phyloP scores from a whole-genome alignment of 257 asterid genomes.

The Leptodermis oblonga region DNA sequence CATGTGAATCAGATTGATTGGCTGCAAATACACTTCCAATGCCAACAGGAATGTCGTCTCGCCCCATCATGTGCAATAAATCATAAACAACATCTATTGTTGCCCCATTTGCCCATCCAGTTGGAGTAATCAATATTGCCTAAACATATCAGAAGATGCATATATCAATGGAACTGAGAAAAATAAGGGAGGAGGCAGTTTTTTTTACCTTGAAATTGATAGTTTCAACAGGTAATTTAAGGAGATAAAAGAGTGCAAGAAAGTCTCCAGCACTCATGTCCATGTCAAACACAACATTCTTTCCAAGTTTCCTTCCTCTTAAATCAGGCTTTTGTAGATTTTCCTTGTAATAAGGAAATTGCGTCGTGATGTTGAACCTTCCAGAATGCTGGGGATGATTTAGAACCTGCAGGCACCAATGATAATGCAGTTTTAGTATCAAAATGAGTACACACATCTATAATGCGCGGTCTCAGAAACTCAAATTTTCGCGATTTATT shows the following conservation, averaged over 20 bases:
- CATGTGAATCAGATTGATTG: constrained; percentile 47
- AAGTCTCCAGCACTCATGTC: constrained; percentile 96
- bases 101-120: constrained; percentile 92
- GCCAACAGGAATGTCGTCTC: constrained; percentile 82
- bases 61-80: constrained; percentile 90
- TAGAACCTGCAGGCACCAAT: constrained; percentile 46
- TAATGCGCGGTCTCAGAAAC: no score
- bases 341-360: constrained; percentile 53
- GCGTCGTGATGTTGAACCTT: constrained; percentile 56
- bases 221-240: constrained; percentile 58
- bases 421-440: neutral
- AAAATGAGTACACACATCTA: neutral
- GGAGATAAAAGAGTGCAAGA: constrained; percentile 77
- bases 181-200: neutral
- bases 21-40: constrained; percentile 63
- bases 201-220: constrained; percentile 68
- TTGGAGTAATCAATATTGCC: constrained; percentile 76
- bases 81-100: constrained; percentile 77
- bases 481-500: neutral
- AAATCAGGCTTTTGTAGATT: constrained; percentile 49
- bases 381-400: constrained; percentile 52
- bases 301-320: constrained; percentile 46
- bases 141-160: constrained; percentile 22
- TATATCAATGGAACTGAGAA: neutral
- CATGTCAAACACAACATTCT: constrained; percentile 74